Conservation (phyloP, 441 rosid genomes). For the Syzygium syzygioides region DNA sequence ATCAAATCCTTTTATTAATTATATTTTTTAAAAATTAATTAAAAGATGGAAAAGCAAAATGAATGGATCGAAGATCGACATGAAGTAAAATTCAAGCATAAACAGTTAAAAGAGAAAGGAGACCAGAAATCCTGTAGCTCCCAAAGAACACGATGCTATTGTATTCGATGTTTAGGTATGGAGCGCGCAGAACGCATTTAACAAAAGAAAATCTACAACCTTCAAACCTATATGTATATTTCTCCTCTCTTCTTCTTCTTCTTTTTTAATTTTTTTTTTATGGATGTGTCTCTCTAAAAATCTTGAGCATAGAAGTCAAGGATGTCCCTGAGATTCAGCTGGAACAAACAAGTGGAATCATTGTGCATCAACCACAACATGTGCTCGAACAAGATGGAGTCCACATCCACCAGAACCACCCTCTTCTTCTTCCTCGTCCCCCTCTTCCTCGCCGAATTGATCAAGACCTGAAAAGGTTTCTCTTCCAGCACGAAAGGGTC, state of each 20-base stretch:
- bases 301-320: constrained; percentile 70
- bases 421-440: constrained; percentile 14
- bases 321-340: constrained; percentile 66
- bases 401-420: constrained; percentile 53
- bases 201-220: background rate
- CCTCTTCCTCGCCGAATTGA: constrained; percentile 21
- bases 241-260: background rate
- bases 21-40: background rate
- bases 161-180: background rate
- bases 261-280: too few relatives aligned
- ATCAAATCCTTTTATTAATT: too few relatives aligned
- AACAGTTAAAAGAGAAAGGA: background rate
- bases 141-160: background rate
- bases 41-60: background rate
- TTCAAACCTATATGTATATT: background rate
- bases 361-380: constrained; percentile 78
- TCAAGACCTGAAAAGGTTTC: constrained; percentile 53
- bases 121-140: background rate
- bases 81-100: background rate
- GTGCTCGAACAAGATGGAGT: constrained; percentile 80
- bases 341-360: constrained; percentile 52
- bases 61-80: background rate
- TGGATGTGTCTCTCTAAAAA: constrained; percentile 5
- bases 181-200: background rate
- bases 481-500: constrained; percentile 57